Conservation (phyloP, 257 asterid genomes). For the Jasminum sambac region DNA sequence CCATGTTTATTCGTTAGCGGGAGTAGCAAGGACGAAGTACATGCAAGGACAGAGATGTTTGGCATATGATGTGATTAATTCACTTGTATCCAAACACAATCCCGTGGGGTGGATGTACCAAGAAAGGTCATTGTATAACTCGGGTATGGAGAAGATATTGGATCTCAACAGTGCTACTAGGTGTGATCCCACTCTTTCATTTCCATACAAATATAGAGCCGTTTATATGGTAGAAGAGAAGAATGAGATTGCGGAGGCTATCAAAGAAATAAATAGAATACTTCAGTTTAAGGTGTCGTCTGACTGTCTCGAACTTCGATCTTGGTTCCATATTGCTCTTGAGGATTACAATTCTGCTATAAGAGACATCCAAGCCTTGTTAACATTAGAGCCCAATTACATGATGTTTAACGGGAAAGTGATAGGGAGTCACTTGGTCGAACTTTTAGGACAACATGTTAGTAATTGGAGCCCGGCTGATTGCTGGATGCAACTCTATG, state of each 20-base stretch:
- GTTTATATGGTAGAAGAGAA: constrained; percentile 45
- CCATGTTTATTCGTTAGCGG: constrained; percentile 45
- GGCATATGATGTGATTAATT: constrained; percentile 38
- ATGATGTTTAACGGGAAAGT: constrained; percentile 45
- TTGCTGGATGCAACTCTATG: constrained; percentile 57
- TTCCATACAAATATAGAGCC: constrained; percentile 50
- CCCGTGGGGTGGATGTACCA: constrained; percentile 56
- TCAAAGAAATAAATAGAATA: constrained; percentile 42
- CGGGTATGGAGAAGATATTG: constrained; percentile 38
- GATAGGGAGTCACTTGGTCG: constrained; percentile 51
- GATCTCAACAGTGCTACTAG: constrained; percentile 48
- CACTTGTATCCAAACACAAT: constrained; percentile 32
- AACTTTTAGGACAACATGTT: constrained; percentile 36
- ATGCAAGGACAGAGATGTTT: constrained; percentile 41
- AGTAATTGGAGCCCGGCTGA: constrained; percentile 54
- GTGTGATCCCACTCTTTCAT: constrained; percentile 49
- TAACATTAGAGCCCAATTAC: constrained; percentile 48
- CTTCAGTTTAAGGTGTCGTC: constrained; percentile 48
- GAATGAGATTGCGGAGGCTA: constrained; percentile 38
- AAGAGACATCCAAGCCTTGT: constrained; percentile 46
- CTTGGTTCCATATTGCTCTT: constrained; percentile 46
- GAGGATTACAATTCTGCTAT: constrained; percentile 48
- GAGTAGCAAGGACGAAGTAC: constrained; percentile 45
- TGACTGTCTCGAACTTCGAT: constrained; percentile 47
- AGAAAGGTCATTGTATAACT: constrained; percentile 46